These are phyloP conservation scores for Fusarium solani-melongenae DNA, from an alignment of 2,329 filamentous ascomycete species.

Conservation along the genomic window DNA sequence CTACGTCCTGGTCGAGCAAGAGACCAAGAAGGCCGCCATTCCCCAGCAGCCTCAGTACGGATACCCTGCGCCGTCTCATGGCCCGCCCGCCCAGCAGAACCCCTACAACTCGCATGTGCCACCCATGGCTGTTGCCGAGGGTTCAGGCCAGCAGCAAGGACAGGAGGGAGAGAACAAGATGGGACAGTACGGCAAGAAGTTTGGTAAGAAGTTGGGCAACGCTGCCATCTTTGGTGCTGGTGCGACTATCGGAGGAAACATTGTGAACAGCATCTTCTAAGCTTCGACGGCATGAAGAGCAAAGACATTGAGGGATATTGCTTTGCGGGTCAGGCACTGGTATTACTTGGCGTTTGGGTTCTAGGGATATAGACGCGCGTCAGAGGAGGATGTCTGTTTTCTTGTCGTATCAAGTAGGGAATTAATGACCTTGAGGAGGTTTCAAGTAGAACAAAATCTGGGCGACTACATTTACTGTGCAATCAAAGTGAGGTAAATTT, in stretches of 20 bases:
- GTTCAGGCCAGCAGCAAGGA: conserved; percentile 53
- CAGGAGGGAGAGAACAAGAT: conserved; percentile 67
- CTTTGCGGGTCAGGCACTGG: conserved; percentile 6
- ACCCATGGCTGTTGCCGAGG: conserved; percentile 77
- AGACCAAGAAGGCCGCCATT: conserved; percentile 56
- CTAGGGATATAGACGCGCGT: conserved; percentile 9
- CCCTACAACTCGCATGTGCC: conserved; percentile 79
- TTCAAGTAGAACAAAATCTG: background rate
- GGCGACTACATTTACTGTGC: background rate
- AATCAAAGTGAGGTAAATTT: background rate
- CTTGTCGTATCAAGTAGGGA: background rate
- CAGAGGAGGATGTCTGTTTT: conserved; percentile 1
- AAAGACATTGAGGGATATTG: background rate
- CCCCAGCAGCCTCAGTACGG: conserved; percentile 52
- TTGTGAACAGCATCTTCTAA: conserved; percentile 92
- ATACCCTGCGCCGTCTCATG: conserved; percentile 53
- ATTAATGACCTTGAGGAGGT: background rate
- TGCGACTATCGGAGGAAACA: conserved; percentile 88
- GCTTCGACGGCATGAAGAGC: background rate
- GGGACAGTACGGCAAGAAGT: conserved; percentile 86
- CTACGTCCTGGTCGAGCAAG: conserved; percentile 83
- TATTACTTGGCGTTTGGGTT: conserved; percentile 31
- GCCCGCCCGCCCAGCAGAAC: conserved; percentile 63
- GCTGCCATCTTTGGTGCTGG: conserved; percentile 91
- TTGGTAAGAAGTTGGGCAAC: conserved; percentile 89